Evolutionary conservation across 352 stramenopile species (phyloP).

Genomic region (Globisporangium irregulare): DNA sequence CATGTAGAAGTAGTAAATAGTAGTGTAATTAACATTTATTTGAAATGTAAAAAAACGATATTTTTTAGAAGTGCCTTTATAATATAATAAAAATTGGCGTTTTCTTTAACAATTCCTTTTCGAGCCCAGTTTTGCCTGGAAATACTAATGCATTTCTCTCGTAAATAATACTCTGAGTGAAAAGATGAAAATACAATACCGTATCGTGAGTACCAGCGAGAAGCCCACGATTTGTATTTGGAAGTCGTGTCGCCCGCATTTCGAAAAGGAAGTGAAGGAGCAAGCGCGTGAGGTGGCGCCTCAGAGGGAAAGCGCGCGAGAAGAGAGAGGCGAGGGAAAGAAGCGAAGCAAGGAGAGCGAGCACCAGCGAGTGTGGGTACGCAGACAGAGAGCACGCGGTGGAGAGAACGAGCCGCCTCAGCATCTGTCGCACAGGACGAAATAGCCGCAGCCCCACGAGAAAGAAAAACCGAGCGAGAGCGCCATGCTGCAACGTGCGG

Average conservation of each 20-base stretch:
- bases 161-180: no score
- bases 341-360: background rate
- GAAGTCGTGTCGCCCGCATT: background rate
- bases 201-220: no score
- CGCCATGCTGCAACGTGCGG: conserved; percentile 74
- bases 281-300: background rate
- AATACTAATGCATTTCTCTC: no score
- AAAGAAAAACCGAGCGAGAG: background rate
- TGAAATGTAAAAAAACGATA: no score
- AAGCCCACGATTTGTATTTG: no score
- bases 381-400: background rate
- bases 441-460: background rate
- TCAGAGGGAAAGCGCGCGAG: background rate
- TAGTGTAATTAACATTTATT: no score
- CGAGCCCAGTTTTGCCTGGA: no score
- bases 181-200: no score
- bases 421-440: background rate
- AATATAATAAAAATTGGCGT: no score
- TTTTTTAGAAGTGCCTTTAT: no score
- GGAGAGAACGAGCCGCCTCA: background rate
- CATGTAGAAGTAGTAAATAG: no score
- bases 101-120: no score
- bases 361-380: background rate
- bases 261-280: background rate
- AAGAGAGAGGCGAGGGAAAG: background rate